Percentiles rank a stretch among this genome's conserved stretches.
Conservation (phyloP, 2,329 filamentous ascomycete genomes). For the Aspergillus alliaceus region DNA sequence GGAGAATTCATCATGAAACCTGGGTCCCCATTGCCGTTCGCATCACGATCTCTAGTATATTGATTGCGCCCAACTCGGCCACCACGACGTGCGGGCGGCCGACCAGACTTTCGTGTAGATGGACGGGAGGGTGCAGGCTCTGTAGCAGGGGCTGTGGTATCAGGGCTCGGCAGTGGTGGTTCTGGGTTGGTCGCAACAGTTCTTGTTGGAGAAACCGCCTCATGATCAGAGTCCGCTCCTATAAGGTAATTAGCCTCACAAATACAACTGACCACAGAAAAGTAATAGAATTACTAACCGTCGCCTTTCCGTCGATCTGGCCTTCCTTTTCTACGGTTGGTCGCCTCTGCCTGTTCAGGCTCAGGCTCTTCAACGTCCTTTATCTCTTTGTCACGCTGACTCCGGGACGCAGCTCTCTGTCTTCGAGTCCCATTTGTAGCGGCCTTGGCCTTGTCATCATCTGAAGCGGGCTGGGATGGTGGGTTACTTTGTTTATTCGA, state of each 20-base stretch:
- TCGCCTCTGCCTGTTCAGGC: constrained; percentile 69
- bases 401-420: constrained; percentile 57
- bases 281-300: constrained; percentile 52
- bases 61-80: constrained; percentile 71
- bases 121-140: constrained; percentile 36
- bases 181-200: constrained; percentile 38
- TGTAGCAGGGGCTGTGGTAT: constrained; percentile 39
- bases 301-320: constrained; percentile 79
- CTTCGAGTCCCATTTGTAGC: constrained; percentile 53
- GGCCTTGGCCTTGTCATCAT: constrained; percentile 60
- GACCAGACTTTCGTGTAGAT: constrained; percentile 60
- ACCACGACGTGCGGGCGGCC: constrained; percentile 66
- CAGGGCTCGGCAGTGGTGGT: constrained; percentile 44
- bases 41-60: constrained; percentile 75
- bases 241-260: constrained; percentile 37
- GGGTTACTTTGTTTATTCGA: constrained; percentile 48
- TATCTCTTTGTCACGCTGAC: constrained; percentile 50
- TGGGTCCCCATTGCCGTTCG: constrained; percentile 50
- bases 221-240: constrained; percentile 67
- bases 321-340: constrained; percentile 76
- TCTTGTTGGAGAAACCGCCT: constrained; percentile 58
- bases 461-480: constrained; percentile 53
- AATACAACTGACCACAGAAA: background rate
- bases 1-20: constrained; percentile 36
- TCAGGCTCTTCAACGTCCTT: constrained; percentile 64